These are phyloP conservation scores for Blepharisma stoltei DNA, from an alignment of 73 alveolate genomes.

Conservation along the genomic window DNA sequence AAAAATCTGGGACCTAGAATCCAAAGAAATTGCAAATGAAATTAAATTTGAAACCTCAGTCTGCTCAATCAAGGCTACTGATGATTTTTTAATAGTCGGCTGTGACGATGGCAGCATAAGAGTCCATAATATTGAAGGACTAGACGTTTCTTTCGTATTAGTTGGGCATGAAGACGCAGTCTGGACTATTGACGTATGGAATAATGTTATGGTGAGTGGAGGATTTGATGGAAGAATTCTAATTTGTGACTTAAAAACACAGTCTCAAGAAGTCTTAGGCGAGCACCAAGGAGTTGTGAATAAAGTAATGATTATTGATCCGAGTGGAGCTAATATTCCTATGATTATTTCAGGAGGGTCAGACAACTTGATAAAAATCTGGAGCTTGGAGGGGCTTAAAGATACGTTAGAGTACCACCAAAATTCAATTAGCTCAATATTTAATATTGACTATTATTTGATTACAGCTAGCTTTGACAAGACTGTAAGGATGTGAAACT, in stretches of 20 bases:
- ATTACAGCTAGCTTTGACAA: slow-evolving; percentile 23
- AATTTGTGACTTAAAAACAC: neutral
- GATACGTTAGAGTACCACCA: neutral
- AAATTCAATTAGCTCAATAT: neutral
- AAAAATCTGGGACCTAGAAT: neutral
- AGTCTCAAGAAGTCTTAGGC: neutral
- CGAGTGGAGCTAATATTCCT: neutral
- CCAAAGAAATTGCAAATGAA: neutral
- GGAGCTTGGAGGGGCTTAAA: slow-evolving; percentile 16
- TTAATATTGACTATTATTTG: neutral
- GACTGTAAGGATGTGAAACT: neutral
- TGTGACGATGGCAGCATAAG: slow-evolving; percentile 2
- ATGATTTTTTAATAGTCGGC: neutral
- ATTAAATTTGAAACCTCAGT: neutral
- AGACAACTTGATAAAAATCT: neutral
- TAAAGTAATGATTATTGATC: slow-evolving; percentile 16
- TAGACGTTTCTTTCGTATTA: neutral
- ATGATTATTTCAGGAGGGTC: slow-evolving; percentile 24
- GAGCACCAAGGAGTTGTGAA: slow-evolving; percentile 28
- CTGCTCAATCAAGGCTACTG: neutral
- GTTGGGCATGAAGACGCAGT: slow-evolving; percentile 1
- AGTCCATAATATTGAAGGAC: neutral
- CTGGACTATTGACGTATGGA: neutral
- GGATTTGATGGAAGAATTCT: neutral
- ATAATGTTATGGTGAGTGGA: neutral